phyloP scores from a whole-genome alignment of 2,329 filamentous ascomycete species.

The Calonectria honghensis region DNA sequence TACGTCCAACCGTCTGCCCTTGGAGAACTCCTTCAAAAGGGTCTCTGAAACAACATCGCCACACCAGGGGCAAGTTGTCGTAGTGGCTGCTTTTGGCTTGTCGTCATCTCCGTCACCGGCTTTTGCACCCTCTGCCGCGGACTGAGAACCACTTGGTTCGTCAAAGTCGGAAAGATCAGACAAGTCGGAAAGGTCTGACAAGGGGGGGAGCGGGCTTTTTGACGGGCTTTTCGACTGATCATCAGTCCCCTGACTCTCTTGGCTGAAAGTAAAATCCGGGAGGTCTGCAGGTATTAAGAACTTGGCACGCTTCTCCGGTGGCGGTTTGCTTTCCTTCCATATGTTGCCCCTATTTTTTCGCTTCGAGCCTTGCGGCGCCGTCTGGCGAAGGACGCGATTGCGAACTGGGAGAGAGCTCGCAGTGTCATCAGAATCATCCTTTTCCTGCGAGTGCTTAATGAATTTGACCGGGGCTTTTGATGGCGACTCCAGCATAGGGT shows the following conservation, averaged over 20 bases:
- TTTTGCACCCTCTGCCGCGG: conserved; percentile 28
- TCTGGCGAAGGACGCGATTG: conserved; percentile 10
- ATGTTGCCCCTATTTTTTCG: conserved; percentile 20
- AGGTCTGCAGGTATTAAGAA: conserved; percentile 42
- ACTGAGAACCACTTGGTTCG: conserved; percentile 34
- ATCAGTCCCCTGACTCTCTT: conserved; percentile 29
- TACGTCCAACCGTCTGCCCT: conserved; percentile 70
- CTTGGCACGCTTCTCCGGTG: conserved; percentile 32
- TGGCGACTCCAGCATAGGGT: conserved; percentile 43
- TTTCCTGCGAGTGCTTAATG: conserved; percentile 39
- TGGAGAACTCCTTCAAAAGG: conserved; percentile 72
- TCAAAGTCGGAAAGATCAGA: conserved; percentile 47
- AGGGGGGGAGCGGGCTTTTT: conserved; percentile 20
- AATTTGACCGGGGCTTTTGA: conserved; percentile 34
- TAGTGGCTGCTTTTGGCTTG: conserved; percentile 53
- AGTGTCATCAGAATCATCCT: conserved; percentile 22
- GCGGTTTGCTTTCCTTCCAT: conserved; percentile 9
- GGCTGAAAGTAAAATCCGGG: conserved; percentile 30
- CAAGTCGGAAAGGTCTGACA: conserved; percentile 33
- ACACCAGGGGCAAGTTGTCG: conserved; percentile 79
- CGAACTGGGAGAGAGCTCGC: conserved; percentile 10
- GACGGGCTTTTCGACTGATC: conserved; percentile 1
- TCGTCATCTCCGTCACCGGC: conserved; percentile 30
- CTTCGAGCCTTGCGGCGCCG: conserved; percentile 4
- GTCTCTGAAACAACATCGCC: conserved; percentile 73